Percentiles rank a stretch among this genome's conserved stretches.
These are phyloP conservation scores for Verticillium longisporum DNA, from an alignment of 2,329 filamentous ascomycete genomes.

Conservation along the genomic window DNA sequence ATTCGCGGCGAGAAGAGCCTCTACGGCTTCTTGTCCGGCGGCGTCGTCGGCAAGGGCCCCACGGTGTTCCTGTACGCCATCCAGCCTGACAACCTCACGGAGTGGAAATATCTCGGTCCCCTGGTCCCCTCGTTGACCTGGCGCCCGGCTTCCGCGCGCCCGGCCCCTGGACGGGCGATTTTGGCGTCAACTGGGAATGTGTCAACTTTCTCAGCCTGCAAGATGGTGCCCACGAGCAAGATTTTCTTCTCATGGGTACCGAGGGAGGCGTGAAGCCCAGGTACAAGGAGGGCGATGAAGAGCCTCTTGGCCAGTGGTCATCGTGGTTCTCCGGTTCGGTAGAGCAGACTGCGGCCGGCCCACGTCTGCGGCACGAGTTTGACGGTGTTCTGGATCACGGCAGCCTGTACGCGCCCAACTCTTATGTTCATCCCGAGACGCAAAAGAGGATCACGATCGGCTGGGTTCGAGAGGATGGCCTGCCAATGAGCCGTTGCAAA, in stretches of 20 bases:
- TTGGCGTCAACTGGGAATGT: slow-evolving; percentile 45
- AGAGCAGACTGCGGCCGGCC: slow-evolving; percentile 5
- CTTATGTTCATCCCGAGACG: slow-evolving; percentile 36
- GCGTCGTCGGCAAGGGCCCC: slow-evolving; percentile 30
- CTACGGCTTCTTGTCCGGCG: slow-evolving; percentile 42
- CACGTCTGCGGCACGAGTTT: slow-evolving; percentile 25
- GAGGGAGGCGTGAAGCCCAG: slow-evolving; percentile 27
- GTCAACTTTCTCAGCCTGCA: slow-evolving; percentile 36
- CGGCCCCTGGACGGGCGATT: slow-evolving; percentile 39
- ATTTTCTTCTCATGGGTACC: slow-evolving; percentile 37
- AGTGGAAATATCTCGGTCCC: slow-evolving; percentile 39
- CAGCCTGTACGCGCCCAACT: slow-evolving; percentile 39
- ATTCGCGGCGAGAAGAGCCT: slow-evolving; percentile 19
- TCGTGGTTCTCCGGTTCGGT: slow-evolving; percentile 36
- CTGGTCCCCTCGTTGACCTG: slow-evolving; percentile 33
- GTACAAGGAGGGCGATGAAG: slow-evolving; percentile 5
- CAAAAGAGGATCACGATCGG: slow-evolving; percentile 35
- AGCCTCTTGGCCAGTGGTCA: slow-evolving; percentile 8
- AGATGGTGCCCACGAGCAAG: slow-evolving; percentile 19
- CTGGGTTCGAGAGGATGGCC: slow-evolving; percentile 44
- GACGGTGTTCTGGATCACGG: slow-evolving; percentile 41
- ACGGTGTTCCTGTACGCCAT: slow-evolving; percentile 40
- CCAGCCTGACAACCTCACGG: slow-evolving; percentile 26
- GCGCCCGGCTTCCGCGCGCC: slow-evolving; percentile 26
- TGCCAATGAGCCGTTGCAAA: slow-evolving; percentile 32